Evolutionary conservation across 2,329 filamentous ascomycete species (phyloP).

Genomic region (Claviceps sp.): DNA sequence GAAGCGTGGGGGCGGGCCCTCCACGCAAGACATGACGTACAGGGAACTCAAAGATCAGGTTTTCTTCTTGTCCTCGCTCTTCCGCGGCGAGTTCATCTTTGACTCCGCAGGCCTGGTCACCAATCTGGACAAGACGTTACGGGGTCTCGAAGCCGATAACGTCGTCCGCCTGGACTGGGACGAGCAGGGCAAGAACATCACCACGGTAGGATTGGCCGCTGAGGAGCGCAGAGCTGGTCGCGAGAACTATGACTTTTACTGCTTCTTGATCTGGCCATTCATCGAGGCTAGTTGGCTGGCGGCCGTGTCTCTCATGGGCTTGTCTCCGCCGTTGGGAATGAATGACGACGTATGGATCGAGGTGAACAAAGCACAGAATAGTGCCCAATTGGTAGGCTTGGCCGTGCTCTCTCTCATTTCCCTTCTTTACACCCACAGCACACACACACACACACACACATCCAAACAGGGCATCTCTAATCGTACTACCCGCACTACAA

Average conservation of each 20-base stretch:
- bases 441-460: not conserved
- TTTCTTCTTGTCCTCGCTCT: constrained; percentile 80
- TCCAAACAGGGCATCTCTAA: not conserved
- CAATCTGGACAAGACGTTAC: constrained; percentile 71
- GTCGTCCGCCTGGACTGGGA: constrained; percentile 57
- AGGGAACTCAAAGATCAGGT: constrained; percentile 64
- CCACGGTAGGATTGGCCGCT: constrained; percentile 59
- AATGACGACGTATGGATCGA: constrained; percentile 67
- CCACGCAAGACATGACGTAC: constrained; percentile 67
- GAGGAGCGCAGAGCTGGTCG: constrained; percentile 64
- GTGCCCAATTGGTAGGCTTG: constrained; percentile 57
- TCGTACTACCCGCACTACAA: constrained; percentile 3
- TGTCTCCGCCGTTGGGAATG: constrained; percentile 54
- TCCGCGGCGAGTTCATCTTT: constrained; percentile 95
- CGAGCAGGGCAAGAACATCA: constrained; percentile 37
- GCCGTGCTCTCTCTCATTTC: not conserved
- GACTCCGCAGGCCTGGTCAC: constrained; percentile 66
- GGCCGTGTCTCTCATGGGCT: constrained; percentile 72
- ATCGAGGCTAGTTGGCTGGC: constrained; percentile 91
- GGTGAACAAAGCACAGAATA: constrained; percentile 62
- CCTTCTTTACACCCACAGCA: not conserved
- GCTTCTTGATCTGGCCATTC: constrained; percentile 97
- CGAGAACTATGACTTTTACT: constrained; percentile 98
- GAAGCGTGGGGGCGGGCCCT: constrained; percentile 77
- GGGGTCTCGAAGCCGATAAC: constrained; percentile 62